Percentiles rank a stretch among this genome's conserved stretches.
phyloP scores from a whole-genome alignment of 495 filamentous ascomycete species.

The Durotheca rogersii region DNA sequence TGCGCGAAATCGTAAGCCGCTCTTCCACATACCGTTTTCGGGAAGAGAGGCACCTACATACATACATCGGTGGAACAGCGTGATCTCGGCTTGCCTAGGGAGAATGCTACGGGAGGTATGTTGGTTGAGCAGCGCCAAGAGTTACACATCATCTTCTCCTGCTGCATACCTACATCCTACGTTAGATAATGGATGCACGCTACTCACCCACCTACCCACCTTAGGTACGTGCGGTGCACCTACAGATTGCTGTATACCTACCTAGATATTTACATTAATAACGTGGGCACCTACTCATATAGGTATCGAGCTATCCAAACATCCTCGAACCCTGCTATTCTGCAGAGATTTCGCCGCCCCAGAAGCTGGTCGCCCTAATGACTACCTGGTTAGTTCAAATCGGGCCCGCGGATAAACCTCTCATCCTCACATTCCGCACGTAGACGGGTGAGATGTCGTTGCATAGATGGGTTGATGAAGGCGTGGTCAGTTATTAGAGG shows the following conservation, averaged over 20 bases:
- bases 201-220: not conserved
- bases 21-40: too few relatives aligned
- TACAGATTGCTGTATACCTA: not conserved
- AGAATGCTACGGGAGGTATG: not conserved
- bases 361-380: conserved; percentile 11
- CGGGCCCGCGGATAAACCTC: conserved; percentile 13
- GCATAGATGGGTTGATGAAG: too few relatives aligned
- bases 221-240: too few relatives aligned
- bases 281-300: not conserved
- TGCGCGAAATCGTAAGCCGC: not conserved
- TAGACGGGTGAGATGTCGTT: too few relatives aligned
- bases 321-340: conserved; percentile 17
- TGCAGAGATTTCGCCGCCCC: conserved; percentile 30
- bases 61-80: too few relatives aligned
- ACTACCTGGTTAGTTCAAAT: conserved; percentile 10
- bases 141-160: conserved; percentile 17
- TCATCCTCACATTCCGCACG: conserved; percentile 1
- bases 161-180: not conserved
- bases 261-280: not conserved
- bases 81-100: too few relatives aligned
- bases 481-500: too few relatives aligned
- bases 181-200: too few relatives aligned
- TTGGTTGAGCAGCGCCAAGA: not conserved
- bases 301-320: not conserved
- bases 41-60: too few relatives aligned